Conservation (phyloP, 2,329 filamentous ascomycete species). For the Diaporthe capsici region DNA sequence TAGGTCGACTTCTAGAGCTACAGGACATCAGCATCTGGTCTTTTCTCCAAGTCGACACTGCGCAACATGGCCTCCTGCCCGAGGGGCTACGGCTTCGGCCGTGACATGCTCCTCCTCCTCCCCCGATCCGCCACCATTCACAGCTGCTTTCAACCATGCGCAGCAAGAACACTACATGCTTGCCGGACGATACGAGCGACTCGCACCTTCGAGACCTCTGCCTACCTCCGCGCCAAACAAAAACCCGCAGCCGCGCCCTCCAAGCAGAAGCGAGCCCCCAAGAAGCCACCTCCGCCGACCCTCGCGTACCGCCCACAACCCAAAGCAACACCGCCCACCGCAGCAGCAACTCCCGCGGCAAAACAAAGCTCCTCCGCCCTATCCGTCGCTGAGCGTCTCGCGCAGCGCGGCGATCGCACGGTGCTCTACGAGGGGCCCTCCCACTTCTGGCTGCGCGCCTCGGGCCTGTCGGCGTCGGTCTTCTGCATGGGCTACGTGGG, state of each 20-base stretch:
- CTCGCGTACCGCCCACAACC: slow-evolving; percentile 4
- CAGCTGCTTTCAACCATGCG: slow-evolving; percentile 34
- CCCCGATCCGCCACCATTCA: slow-evolving; percentile 42
- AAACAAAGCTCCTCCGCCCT: slow-evolving; percentile 32
- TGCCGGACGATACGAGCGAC: slow-evolving; percentile 29
- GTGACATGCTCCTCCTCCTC: slow-evolving; percentile 45
- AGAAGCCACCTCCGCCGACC: neutral
- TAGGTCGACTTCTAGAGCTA: neutral
- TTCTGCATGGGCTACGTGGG: slow-evolving; percentile 67
- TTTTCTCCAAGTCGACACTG: neutral
- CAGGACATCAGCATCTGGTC: neutral
- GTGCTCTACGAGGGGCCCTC: slow-evolving; percentile 76
- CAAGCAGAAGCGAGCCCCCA: slow-evolving; percentile 28
- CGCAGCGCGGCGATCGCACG: slow-evolving; percentile 68
- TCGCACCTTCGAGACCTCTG: slow-evolving; percentile 40
- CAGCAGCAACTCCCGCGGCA: neutral
- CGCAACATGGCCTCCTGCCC: slow-evolving; percentile 54
- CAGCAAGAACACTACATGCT: slow-evolving; percentile 24
- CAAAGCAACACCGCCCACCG: neutral
- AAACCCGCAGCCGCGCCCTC: neutral
- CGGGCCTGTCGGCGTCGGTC: slow-evolving; percentile 69
- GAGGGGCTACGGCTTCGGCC: slow-evolving; percentile 48
- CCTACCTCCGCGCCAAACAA: slow-evolving; percentile 33
- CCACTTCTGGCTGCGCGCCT: slow-evolving; percentile 73
- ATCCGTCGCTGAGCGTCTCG: slow-evolving; percentile 68